Evolutionary conservation across 176 grass and related monocot genomes (phyloP).

Genomic region (Bonia amplexicaulis): DNA sequence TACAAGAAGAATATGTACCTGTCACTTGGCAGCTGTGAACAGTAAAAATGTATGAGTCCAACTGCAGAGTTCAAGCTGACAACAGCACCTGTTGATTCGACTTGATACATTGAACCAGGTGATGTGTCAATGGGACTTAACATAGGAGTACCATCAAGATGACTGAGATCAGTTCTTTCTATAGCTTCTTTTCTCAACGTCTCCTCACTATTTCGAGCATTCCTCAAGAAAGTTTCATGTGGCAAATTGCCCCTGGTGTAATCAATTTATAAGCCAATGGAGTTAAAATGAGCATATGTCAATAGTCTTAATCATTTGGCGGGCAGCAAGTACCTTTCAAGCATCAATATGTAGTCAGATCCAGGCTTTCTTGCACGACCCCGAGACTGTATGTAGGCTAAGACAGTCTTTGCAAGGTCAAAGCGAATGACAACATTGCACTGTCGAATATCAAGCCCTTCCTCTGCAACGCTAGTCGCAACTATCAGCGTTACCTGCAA

Average conservation of each 20-base stretch:
- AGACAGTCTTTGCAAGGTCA: slow-evolving; percentile 98
- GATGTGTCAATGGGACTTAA: slow-evolving; percentile 56
- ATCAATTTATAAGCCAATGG: slow-evolving; percentile 34
- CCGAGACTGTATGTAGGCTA: slow-evolving; percentile 94
- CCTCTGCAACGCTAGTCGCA: slow-evolving; percentile 96
- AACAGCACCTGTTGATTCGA: slow-evolving; percentile 94
- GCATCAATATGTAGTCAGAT: slow-evolving; percentile 99
- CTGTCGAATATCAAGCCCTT: slow-evolving; percentile 98
- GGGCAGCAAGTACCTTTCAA: slow-evolving; percentile 76
- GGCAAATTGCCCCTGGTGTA: slow-evolving; percentile 69
- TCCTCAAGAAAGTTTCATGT: slow-evolving; percentile 87
- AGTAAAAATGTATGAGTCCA: slow-evolving; percentile 92
- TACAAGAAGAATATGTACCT: slow-evolving; percentile 50
- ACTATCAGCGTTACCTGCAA: slow-evolving; percentile 95
- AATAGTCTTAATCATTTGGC: not conserved
- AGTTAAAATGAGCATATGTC: not conserved
- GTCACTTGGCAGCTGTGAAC: slow-evolving; percentile 93
- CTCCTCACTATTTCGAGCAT: slow-evolving; percentile 94
- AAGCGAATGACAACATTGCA: slow-evolving; percentile 99
- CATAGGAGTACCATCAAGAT: slow-evolving; percentile 69
- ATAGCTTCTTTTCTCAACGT: slow-evolving; percentile 99
- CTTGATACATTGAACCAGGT: slow-evolving; percentile 74
- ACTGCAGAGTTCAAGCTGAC: slow-evolving; percentile 99
- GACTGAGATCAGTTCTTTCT: slow-evolving; percentile 96
- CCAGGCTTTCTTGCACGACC: slow-evolving; percentile 98